Conservation (phyloP, 2,329 filamentous ascomycete genomes). For the Neofusicoccum parvum region DNA sequence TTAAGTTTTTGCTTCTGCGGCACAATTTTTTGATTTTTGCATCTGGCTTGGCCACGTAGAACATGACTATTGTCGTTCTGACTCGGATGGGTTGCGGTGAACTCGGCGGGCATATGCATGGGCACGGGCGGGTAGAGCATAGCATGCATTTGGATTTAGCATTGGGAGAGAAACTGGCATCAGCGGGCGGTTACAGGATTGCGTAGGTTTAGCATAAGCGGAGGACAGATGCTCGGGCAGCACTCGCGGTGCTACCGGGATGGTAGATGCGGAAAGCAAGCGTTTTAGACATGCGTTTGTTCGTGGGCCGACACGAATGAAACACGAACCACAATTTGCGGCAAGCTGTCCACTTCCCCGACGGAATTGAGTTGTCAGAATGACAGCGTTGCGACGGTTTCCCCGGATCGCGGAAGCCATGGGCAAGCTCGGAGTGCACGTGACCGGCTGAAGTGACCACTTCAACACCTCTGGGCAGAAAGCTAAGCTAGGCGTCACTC, state of each 20-base stretch:
- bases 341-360: background rate
- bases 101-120: background rate
- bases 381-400: background rate
- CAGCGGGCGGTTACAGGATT: background rate
- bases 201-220: background rate
- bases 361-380: background rate
- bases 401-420: background rate
- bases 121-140: background rate
- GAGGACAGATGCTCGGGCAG: too few relatives aligned
- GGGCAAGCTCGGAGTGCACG: background rate
- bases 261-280: background rate
- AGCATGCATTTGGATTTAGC: background rate
- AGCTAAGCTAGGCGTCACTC: constrained; percentile 13
- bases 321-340: background rate
- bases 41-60: background rate
- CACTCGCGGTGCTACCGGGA: background rate
- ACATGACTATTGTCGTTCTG: background rate
- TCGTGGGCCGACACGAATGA: background rate
- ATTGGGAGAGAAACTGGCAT: background rate
- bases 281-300: background rate
- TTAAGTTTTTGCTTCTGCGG: background rate
- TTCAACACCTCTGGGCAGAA: background rate
- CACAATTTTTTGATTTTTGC: background rate
- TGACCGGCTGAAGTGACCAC: constrained; percentile 9
- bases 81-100: background rate